Evolutionary conservation across 1,284 basidiomycete genomes (phyloP), one percentile per base, ranked within the genome.

Genomic region (Cryptococcus maquisensis): DNA sequence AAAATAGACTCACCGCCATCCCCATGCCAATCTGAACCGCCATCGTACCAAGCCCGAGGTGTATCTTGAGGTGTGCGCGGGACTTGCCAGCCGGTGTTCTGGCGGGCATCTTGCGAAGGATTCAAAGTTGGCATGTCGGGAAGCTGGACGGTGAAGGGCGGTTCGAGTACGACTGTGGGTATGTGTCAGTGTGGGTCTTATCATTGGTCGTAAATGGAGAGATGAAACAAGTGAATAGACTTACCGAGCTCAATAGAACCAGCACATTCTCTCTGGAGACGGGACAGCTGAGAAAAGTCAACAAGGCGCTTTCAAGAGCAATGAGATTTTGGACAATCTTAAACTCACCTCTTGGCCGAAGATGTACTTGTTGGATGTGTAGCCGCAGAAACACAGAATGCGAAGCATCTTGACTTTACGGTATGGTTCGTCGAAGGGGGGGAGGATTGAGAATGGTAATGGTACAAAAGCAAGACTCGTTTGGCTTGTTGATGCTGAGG

Each of bases 281-380:
- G 44, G 9, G 44, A 45, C 9, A 45, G 26, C 44, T 45, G 44
- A n/a, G 7, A n/a, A 23, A n/a, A 40, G 20, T 21, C n/a, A 21
- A 40, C n/a, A n/a, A 8, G 15, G 39, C 39, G 16, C 16, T 12
- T 40, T 9, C n/a, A 9, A 8, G 39, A n/a, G 39, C 8, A 7
- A 21, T 12, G 20, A 16, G 39, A 40, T 8, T 8, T 32, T 32
- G 39, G n/a, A n/a, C 12, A 38, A 38, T 38, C 12, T n/a, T 12
- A 38, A n/a, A 32, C 44, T 45, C 44, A 45, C 44, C 28, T 45
- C 44, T n/a, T 45, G 44, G 44, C 24, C 18, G 28, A 45, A 45
- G 9, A 45, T 26, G 28, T 45, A 45, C 44, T 45, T 45, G 44
- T 45, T 45, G 24, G 24, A 24, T 26, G 44, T 45, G 28, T 26